These are phyloP conservation scores for Penstemon barbatus DNA, from an alignment of 257 asterid species.

Conservation along the genomic window DNA sequence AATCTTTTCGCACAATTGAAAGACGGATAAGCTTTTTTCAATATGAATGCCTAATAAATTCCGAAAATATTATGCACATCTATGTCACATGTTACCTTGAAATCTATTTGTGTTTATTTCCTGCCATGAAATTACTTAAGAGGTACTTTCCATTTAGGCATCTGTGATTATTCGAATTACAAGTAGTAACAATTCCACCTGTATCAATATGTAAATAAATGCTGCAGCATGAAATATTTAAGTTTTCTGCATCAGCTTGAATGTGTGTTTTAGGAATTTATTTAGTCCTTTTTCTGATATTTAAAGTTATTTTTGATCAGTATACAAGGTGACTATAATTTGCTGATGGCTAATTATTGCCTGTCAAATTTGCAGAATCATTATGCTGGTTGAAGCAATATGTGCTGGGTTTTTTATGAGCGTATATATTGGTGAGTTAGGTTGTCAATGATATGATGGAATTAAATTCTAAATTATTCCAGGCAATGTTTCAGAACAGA, in stretches of 20 bases:
- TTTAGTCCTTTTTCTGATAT: slow-evolving; percentile 22
- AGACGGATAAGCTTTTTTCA: slow-evolving; percentile 16
- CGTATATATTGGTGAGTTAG: slow-evolving; percentile 76
- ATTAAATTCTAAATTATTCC: slow-evolving; percentile 21
- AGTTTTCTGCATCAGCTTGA: slow-evolving; percentile 13
- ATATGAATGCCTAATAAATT: slow-evolving; percentile 16
- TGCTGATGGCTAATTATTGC: slow-evolving; percentile 34
- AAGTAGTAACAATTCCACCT: too few species aligned
- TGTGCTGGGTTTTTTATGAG: slow-evolving; percentile 88
- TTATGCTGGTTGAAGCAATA: slow-evolving; percentile 81
- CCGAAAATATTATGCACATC: slow-evolving; percentile 1
- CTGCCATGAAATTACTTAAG: slow-evolving; percentile 12
- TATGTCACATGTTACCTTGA: slow-evolving; percentile 19
- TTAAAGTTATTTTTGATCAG: slow-evolving; percentile 18
- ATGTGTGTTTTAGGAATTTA: slow-evolving; percentile 14
- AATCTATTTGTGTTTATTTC: slow-evolving; percentile 19
- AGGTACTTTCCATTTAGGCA: slow-evolving; percentile 4
- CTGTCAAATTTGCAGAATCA: slow-evolving; percentile 64
- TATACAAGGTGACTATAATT: slow-evolving; percentile 18
- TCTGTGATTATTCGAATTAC: background rate
- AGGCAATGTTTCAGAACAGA: slow-evolving; percentile 20
- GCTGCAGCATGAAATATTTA: background rate
- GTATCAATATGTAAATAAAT: background rate
- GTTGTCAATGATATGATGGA: slow-evolving; percentile 24
- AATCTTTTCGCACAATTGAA: slow-evolving; percentile 25